Conservation (phyloP, 225 moss, liverwort and hornwort genomes). For the Bryoerythrophyllum caledonicum region DNA sequence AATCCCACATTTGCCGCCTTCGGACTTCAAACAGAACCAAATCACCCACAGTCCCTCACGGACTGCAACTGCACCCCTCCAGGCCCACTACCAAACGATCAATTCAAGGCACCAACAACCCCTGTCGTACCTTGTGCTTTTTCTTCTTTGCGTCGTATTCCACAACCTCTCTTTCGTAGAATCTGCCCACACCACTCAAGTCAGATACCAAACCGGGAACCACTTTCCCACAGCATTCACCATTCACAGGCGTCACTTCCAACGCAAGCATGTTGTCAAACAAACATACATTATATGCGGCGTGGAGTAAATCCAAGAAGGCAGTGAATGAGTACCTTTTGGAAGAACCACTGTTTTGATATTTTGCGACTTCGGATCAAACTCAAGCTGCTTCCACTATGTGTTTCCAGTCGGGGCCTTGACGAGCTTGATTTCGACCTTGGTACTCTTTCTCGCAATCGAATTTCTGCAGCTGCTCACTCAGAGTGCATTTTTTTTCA, state of each 20-base stretch:
- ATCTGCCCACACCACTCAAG: too few species aligned
- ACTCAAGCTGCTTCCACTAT: slow-evolving; percentile 90
- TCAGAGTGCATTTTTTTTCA: too few species aligned
- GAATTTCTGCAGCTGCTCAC: too few species aligned
- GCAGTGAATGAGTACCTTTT: slow-evolving; percentile 35
- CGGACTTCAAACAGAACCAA: not conserved
- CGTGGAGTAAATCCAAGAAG: slow-evolving; percentile 4
- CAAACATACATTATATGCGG: not conserved
- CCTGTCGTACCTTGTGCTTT: slow-evolving; percentile 73
- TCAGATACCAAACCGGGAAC: slow-evolving; percentile 4
- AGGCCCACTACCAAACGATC: not conserved
- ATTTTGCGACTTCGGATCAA: slow-evolving; percentile 49
- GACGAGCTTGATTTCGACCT: slow-evolving; percentile 91
- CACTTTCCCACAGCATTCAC: not conserved
- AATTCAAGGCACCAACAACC: not conserved
- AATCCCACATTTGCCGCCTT: not conserved
- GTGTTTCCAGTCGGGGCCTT: slow-evolving; percentile 41
- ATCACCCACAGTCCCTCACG: not conserved
- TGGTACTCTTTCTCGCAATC: too few species aligned
- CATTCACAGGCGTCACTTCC: too few species aligned
- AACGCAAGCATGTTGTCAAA: not conserved
- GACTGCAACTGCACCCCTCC: not conserved
- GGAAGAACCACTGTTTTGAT: slow-evolving; percentile 37
- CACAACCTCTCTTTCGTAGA: slow-evolving; percentile 73
- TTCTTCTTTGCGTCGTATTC: slow-evolving; percentile 82